These are phyloP conservation scores for Xylaria longipes DNA, from an alignment of 495 filamentous ascomycete genomes.

Conservation along the genomic window DNA sequence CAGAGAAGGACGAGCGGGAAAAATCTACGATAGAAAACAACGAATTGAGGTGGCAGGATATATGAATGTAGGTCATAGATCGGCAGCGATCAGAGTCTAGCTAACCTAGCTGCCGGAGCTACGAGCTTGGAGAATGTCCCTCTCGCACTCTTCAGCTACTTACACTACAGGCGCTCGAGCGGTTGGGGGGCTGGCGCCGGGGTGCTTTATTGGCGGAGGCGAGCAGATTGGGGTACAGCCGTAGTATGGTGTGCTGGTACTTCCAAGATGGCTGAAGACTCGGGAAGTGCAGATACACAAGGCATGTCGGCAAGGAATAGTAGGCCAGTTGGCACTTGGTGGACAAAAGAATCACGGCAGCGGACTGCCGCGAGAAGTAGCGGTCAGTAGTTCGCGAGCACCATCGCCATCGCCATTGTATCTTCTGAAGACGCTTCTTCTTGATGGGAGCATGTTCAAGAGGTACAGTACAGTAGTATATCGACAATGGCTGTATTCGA, in stretches of 20 bases:
- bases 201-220: constrained; percentile 16
- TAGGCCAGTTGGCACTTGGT: constrained; percentile 2
- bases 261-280: constrained; percentile 10
- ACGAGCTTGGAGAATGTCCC: neutral
- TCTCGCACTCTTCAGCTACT: neutral
- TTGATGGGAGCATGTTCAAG: neutral
- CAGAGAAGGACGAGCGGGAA: constrained; percentile 2
- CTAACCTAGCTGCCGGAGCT: constrained; percentile 16
- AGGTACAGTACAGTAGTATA: too few species aligned
- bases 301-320: constrained; percentile 5
- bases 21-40: constrained; percentile 6
- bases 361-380: constrained; percentile 14
- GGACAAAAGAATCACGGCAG: neutral
- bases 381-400: constrained; percentile 10
- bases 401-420: neutral
- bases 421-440: neutral
- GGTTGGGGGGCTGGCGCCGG: constrained; percentile 17
- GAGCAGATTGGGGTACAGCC: neutral
- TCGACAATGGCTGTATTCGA: neutral
- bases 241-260: neutral
- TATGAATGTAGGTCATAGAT: constrained; percentile 10
- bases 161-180: too few species aligned
- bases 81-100: constrained; percentile 1
- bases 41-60: constrained; percentile 26
- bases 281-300: constrained; percentile 8